Evolutionary conservation across 352 stramenopile species (phyloP), one percentile per base, ranked within the genome.

Genomic region (Phytophthora brassicae): DNA sequence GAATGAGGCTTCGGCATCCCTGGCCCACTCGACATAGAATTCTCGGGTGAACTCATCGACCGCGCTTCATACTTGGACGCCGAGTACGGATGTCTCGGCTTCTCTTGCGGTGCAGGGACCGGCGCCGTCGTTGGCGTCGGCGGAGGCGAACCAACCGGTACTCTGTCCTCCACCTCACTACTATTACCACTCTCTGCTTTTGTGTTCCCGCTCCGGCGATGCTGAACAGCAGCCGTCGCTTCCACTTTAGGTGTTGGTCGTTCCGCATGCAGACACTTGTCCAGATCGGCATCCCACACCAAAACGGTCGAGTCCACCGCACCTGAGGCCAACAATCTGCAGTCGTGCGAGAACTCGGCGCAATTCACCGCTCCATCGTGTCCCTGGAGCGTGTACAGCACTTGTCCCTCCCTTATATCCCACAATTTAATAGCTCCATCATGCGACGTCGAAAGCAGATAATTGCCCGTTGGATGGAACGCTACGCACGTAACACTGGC

Each of bases 321-420:
- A 0, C 86, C 89, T 0, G 84, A 92, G 7, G 86, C 85, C 41
- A 95, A 66, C 28, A 83, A 60, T 28, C 74, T 79, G 62, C 70
- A 79, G 50, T 96, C 79, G 6, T 69, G 64, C 20, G 86, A 90
- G 49, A 96, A 97, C 56, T 84, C 62, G 3, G 70, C 81, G 52
- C 70, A 77, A 45, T 86, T 82, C 19, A 92, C 84, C 0, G 72
- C 77, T 16, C 80, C 90, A 56, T 82, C 72, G 64, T 98, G 92
- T 13, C 92, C 89, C 38, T 95, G 88, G 38, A 98, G 58, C 46
- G 93, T 98, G 68, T 97, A 98, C 33, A 98, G 68, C 42, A 98
- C 77, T 61, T 96, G 88, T 3, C 92, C 93, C 64, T 98, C 90
- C 29, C 93, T 78, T 47, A 98, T 67, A 63, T 98, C 93, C 92